Evolutionary conservation across 352 stramenopile species (phyloP), one percentile per base, ranked within the genome.

Genomic region (Globisporangium cederbergense): DNA sequence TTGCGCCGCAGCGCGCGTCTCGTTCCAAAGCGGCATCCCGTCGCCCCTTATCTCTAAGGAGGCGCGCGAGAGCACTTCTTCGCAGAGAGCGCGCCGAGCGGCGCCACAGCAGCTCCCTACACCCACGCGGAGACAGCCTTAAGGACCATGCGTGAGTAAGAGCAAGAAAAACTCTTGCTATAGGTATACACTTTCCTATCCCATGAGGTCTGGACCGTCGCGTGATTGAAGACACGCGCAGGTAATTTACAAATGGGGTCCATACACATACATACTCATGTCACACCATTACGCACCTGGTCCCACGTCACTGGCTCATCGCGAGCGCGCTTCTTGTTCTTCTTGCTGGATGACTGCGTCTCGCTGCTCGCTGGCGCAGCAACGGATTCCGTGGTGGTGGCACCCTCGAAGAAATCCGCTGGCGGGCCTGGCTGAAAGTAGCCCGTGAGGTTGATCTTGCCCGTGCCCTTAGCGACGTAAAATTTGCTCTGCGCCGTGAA

Each of bases 61-160:
- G 45, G 34, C 53, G 63, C 9, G 62, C 47, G 58, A 47, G 30
- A 63, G 34, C 38, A 18, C 56, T 70, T 58, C 51, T 74, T 79
- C 73, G 28, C 70, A 80, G 70, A 68, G 47, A 54, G 56, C 49
- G 32, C 36, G 51, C 54, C 68, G 7, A 2, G 64, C 61, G 53
- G 64, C 42, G 64, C 70, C 73, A 81, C 73, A 72, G 70, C 67
- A 20, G 43, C 63, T 58, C 71, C 71, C 77, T 88, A 80, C 79
- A 70, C 62, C 77, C 67, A 74, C 79, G 79, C 85, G 85, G 84
- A 94, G 85, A 91, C 86, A 95, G 86, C 86, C 86, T 95, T 95
- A 95, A 95, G 86, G 86, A 95, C 86, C 80, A 89, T 91, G 86
- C 83, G 67, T 68, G 79, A 86, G 79, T 85, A 77, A 50, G 70